Evolutionary conservation across 2,329 filamentous ascomycete genomes (phyloP).

Genomic region (Graphilbum fragrans): DNA sequence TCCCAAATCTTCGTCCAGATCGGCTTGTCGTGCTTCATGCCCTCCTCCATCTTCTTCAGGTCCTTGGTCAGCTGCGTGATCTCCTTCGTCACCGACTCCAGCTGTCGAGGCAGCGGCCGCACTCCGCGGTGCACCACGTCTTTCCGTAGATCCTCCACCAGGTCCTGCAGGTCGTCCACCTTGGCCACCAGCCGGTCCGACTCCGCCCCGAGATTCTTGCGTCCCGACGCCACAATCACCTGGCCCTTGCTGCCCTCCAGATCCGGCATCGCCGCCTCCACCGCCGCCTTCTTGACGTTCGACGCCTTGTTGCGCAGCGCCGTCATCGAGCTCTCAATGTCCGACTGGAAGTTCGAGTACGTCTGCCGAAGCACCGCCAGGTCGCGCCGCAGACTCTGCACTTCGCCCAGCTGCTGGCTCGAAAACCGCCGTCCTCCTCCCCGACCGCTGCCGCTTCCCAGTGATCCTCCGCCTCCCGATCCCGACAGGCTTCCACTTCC

Average conservation of each 20-base stretch:
- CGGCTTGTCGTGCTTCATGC: conserved; percentile 82
- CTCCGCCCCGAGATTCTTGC: conserved; percentile 75
- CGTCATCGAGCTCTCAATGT: conserved; percentile 80
- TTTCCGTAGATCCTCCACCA: conserved; percentile 92
- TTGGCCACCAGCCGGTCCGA: conserved; percentile 83
- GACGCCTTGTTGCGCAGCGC: conserved; percentile 70
- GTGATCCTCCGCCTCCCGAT: conserved; percentile 14
- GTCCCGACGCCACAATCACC: conserved; percentile 72
- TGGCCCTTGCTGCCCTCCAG: conserved; percentile 71
- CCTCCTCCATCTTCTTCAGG: conserved; percentile 88
- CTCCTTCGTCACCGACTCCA: conserved; percentile 82
- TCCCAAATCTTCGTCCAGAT: conserved; percentile 99
- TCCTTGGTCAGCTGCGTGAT: conserved; percentile 72
- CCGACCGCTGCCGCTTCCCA: conserved; percentile 31
- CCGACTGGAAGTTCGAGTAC: conserved; percentile 80
- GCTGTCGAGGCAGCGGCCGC: conserved; percentile 76
- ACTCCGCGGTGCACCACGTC: conserved; percentile 92
- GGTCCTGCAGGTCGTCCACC: conserved; percentile 94
- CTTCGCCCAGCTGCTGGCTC: conserved; percentile 58
- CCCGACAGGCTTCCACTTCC: conserved; percentile 34
- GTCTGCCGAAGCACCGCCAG: conserved; percentile 87
- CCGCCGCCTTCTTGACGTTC: conserved; percentile 64
- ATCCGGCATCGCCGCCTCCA: conserved; percentile 57
- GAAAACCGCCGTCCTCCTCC: conserved; percentile 11
- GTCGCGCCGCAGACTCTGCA: conserved; percentile 75